Evolutionary conservation across 805 yeast genomes (phyloP).

Genomic region (Nakazawaea ernobii): DNA sequence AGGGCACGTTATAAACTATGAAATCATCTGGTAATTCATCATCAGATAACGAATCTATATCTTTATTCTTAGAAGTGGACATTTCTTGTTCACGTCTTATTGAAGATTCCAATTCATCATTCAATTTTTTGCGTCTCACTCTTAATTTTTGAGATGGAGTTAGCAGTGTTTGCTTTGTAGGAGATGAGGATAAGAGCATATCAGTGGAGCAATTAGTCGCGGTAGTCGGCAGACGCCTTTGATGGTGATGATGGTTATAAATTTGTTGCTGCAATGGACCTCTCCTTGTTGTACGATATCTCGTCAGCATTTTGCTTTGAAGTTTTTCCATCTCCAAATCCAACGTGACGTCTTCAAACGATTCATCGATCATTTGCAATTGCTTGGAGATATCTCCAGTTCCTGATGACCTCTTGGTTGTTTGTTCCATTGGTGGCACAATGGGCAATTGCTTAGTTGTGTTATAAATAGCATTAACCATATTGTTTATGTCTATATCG

Average conservation of each 20-base stretch:
- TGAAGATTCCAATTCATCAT: constrained; percentile 4
- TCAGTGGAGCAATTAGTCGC: not conserved
- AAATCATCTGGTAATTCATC: constrained; percentile 48
- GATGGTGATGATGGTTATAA: too few species aligned
- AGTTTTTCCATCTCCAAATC: constrained; percentile 3
- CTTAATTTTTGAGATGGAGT: constrained; percentile 24
- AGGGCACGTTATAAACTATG: constrained; percentile 59
- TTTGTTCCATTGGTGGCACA: not conserved
- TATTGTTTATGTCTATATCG: too few species aligned
- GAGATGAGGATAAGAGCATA: not conserved
- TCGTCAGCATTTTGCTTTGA: not conserved
- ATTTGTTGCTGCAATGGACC: not conserved
- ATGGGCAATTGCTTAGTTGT: not conserved
- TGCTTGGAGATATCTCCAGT: not conserved
- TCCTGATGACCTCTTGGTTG: not conserved
- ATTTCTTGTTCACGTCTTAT: constrained; percentile 9
- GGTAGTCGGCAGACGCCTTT: too few species aligned
- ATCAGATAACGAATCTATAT: constrained; percentile 37
- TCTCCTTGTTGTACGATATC: not conserved
- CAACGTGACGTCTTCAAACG: constrained; percentile 27
- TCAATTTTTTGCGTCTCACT: constrained; percentile 17
- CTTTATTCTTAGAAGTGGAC: constrained; percentile 14
- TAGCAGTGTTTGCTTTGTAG: constrained; percentile 1
- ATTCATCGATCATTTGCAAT: constrained; percentile 26
- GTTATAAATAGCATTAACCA: too few species aligned